Percentiles rank a stretch among this genome's conserved stretches.
phyloP scores from a whole-genome alignment of 192 early-diverging fungal species.

The Gigaspora rosea region DNA sequence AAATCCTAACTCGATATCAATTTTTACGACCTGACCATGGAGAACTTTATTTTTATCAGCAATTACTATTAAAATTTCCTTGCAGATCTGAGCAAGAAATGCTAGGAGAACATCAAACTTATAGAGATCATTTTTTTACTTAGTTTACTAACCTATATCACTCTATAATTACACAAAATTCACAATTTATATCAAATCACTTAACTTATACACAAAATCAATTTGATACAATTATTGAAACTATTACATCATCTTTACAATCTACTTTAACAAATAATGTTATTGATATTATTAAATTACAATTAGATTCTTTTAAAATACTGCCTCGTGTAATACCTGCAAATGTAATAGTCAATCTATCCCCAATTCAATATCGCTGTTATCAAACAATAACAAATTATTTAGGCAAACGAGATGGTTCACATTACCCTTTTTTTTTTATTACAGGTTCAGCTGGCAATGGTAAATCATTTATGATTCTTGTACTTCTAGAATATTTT shows the following conservation, averaged over 20 bases:
- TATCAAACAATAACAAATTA: neutral
- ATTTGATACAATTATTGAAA: neutral
- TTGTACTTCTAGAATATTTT: neutral
- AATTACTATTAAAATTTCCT: neutral
- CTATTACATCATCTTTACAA: neutral
- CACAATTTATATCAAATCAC: neutral
- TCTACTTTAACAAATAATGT: neutral
- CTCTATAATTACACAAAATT: neutral
- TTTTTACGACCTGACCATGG: neutral
- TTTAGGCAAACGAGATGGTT: no score
- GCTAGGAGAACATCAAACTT: neutral
- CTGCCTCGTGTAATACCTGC: neutral
- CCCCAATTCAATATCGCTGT: neutral
- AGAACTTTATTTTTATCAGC: slow-evolving; percentile 12
- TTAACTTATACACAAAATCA: neutral
- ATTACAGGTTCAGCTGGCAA: no score
- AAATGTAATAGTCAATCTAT: neutral
- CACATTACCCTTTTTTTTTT: no score
- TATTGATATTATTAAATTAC: neutral
- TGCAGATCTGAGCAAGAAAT: neutral
- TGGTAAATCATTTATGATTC: no score
- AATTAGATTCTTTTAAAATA: no score
- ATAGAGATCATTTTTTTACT: slow-evolving; percentile 7
- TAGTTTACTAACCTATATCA: neutral
- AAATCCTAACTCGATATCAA: neutral